Base-by-base conservation (phyloP, 805 yeast species). In the Wickerhamiella lipophila region DNA sequence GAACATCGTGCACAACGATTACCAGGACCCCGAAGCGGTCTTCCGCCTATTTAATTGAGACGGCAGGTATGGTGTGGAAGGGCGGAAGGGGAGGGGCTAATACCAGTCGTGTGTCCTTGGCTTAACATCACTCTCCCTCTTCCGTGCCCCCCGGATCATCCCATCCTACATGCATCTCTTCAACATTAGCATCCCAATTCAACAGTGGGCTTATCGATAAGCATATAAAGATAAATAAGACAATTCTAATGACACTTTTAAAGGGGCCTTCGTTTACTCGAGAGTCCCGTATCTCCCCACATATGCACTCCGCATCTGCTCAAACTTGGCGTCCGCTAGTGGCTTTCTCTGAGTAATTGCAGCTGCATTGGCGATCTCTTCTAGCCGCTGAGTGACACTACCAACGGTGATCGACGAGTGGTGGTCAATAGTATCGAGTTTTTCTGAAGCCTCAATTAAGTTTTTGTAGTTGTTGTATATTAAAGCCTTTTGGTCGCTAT, bases 1-100 rank as follows among this genome's bases (percentile, higher is more conserved):
- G 57, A 88, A 88, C 65, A 76, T 89, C 59, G 96, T 89, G 50
- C 94, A 88, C 68, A 89, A 89, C 63, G 87, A 88, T 60, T 89
- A 60, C 60, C 64, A 58, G 49, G 55, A 60, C 32, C 57, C 59
- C 6, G 47, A 48, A 8, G 67, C 60, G 8, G 60, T 65, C 19
- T 65, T 64, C 50, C 54, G 56, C 4, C 26, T 63, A 19, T 56
- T 62, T 39, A 52, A 57, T 27, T 18, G 50, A 49, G 35, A 13
- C 41, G 3, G 35, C 18, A 12, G 35, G 34, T 16, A 8, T 15
- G 12, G 11, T 16, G n/a, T n/a, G n/a, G n/a, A n/a, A n/a, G n/a
- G n/a, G n/a, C n/a, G n/a, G n/a, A n/a, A n/a, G n/a, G n/a, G n/a
- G n/a, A n/a, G n/a, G n/a, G n/a, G n/a, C n/a, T n/a, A n/a, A n/a